These are phyloP conservation scores for Tephrocybe sp. DNA, from an alignment of 768 basidiomycete species.

Conservation along the genomic window DNA sequence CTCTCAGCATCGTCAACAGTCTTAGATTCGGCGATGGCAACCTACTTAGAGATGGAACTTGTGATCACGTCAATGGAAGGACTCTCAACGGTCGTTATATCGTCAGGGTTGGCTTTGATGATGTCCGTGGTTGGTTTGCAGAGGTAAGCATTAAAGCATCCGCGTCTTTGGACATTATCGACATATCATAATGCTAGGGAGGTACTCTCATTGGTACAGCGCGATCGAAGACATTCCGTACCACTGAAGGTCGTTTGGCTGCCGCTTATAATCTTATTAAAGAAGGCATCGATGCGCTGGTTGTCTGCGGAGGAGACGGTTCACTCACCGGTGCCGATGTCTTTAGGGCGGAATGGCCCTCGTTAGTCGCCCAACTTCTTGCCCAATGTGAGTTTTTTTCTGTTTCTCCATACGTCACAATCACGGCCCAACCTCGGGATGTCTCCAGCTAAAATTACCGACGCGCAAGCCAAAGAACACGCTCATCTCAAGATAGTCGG, in stretches of 20 bases:
- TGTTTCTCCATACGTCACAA: not conserved
- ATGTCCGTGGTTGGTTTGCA: slow-evolving; percentile 92
- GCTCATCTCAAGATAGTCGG: slow-evolving; percentile 93
- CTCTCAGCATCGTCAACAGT: slow-evolving; percentile 54
- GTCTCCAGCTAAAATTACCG: slow-evolving; percentile 63
- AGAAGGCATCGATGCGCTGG: slow-evolving; percentile 96
- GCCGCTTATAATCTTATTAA: slow-evolving; percentile 91
- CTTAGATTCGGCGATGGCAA: slow-evolving; percentile 81
- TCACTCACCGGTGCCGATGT: slow-evolving; percentile 94
- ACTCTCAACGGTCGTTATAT: slow-evolving; percentile 91
- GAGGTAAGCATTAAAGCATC: slow-evolving; percentile 48
- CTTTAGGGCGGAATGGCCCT: slow-evolving; percentile 92
- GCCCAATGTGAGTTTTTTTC: slow-evolving; percentile 45
- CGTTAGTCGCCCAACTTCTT: slow-evolving; percentile 68
- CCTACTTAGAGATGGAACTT: slow-evolving; percentile 77
- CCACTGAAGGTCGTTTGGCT: slow-evolving; percentile 79
- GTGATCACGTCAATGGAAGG: slow-evolving; percentile 63
- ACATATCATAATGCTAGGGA: slow-evolving; percentile 47
- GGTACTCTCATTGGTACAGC: slow-evolving; percentile 97
- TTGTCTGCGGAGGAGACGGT: slow-evolving; percentile 97
- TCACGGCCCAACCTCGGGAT: not conserved
- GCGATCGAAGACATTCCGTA: slow-evolving; percentile 80
- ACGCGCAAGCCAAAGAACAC: slow-evolving; percentile 66
- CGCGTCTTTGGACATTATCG: not conserved
- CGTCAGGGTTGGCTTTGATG: slow-evolving; percentile 96